Percentiles rank a stretch among this genome's conserved stretches.
Conservation (phyloP, 2,329 filamentous ascomycete genomes). For the Trichoderma oligosporum region DNA sequence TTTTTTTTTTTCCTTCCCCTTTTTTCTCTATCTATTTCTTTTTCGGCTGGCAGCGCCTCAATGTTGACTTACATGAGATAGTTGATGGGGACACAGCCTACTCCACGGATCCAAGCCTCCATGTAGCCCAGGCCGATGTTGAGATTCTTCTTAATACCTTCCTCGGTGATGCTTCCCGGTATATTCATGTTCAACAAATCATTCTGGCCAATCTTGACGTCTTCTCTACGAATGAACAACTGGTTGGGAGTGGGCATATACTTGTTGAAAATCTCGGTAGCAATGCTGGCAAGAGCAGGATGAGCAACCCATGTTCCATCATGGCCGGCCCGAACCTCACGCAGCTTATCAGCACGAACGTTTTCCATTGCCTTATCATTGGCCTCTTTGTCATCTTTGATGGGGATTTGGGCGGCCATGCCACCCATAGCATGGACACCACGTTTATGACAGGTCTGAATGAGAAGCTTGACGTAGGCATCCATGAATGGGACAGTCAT, state of each 20-base stretch:
- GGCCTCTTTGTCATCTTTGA: conserved; percentile 87
- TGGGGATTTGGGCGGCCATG: conserved; percentile 98
- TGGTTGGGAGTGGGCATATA: conserved; percentile 99
- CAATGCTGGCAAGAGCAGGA: conserved; percentile 83
- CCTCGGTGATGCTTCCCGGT: conserved; percentile 85
- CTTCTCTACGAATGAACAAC: conserved; percentile 83
- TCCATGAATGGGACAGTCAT: conserved; percentile 99
- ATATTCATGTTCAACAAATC: conserved; percentile 98
- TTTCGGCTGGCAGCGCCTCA: too few relatives aligned
- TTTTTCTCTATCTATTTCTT: too few relatives aligned
- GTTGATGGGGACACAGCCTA: conserved; percentile 97
- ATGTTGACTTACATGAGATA: conserved; percentile 68
- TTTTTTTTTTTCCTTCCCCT: too few relatives aligned
- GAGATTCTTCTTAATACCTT: conserved; percentile 94
- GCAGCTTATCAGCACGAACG: conserved; percentile 91
- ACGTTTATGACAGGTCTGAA: conserved; percentile 95
- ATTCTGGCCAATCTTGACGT: conserved; percentile 79
- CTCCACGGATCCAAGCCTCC: conserved; percentile 94
- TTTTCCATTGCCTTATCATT: conserved; percentile 94
- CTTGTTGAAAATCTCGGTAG: conserved; percentile 91
- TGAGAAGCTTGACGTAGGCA: conserved; percentile 89
- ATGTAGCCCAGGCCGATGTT: conserved; percentile 97
- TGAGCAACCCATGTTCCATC: conserved; percentile 98
- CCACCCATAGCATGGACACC: conserved; percentile 99
- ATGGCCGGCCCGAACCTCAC: conserved; percentile 91